Percentiles rank a stretch among this genome's conserved stretches.
Evolutionary conservation across 192 early-diverging fungal genomes (phyloP).

Genomic region (Jimgerdemannia lactiflua): DNA sequence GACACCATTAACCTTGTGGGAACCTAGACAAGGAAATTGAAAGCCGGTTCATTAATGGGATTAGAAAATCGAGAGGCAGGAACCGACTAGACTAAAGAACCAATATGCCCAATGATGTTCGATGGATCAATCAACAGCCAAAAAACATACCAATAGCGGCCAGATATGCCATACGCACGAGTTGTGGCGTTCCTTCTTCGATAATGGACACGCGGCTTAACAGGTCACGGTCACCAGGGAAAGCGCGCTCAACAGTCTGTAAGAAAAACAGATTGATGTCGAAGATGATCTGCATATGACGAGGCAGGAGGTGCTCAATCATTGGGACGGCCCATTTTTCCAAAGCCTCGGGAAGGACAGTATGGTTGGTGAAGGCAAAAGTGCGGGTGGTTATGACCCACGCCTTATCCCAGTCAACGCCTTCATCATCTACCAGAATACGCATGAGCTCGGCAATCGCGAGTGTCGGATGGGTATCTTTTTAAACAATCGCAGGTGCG

Average conservation of each 20-base stretch:
- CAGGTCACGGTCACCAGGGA: conserved; percentile 84
- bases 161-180: conserved; percentile 96
- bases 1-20: conserved; percentile 96
- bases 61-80: too few species aligned
- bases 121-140: too few species aligned
- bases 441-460: conserved; percentile 93
- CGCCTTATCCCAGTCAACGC: conserved; percentile 90
- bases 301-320: conserved; percentile 87
- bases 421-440: conserved; percentile 90
- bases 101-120: too few species aligned
- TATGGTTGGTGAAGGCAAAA: conserved; percentile 99
- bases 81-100: too few species aligned
- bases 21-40: conserved; percentile 44
- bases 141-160: conserved; percentile 67
- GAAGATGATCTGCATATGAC: conserved; percentile 99
- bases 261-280: conserved; percentile 99
- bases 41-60: neutral
- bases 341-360: conserved; percentile 97
- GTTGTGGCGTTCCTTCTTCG: conserved; percentile 89
- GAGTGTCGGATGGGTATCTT: conserved; percentile 95
- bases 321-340: conserved; percentile 98
- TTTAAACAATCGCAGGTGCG: neutral
- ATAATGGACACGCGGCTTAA: conserved; percentile 91
- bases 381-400: conserved; percentile 89
- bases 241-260: conserved; percentile 86